Evolutionary conservation across 1,284 basidiomycete species (phyloP), one percentile per base, ranked within the genome.

Genomic region (Cryptococcus sp.): DNA sequence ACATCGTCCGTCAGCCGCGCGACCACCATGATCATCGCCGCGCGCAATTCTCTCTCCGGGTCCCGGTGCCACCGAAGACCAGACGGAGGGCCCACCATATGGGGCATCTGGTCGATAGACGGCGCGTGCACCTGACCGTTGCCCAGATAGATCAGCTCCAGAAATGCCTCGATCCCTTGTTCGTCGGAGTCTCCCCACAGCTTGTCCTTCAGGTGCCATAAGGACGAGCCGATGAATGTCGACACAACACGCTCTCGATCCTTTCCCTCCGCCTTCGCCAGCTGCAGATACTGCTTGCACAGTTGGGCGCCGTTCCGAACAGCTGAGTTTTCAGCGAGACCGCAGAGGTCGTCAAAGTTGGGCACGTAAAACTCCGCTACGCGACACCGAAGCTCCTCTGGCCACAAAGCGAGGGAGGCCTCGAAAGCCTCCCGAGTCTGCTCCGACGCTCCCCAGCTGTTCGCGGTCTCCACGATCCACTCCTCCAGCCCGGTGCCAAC

Each of bases 201-300:
- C 63, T 82, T 85, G 18, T 84, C 83, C 67, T 89, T 90, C 65
- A 94, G 77, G 39, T 83, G 81, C 91, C 91, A 94, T 70, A 94
- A 92, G 61, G 87, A 84, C 2, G 79, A 56, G 7, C 57, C 43
- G 8, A 60, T 52, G 53, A 75, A 70, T 2, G 40, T 51, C 2
- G 42, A 28, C 5, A 50, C 42, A 21, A 24, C 45, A n/a, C 38
- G 12, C 16, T 36, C 23, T 11, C 38, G 12, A 7, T 36, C 23
- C n/a, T 13, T n/a, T 18, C 38, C 13, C 18, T 56, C 23, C 2
- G 56, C 59, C 1, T 55, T 39, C 23, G 53, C 35, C 12, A 61
- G 46, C 18, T 46, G 13, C 8, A 49, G 33, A 28, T 54, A 55
- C 45, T 61, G 59, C 44, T 61, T 57, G 28, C 56, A 61, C n/a